Base-by-base conservation (phyloP, 2,329 filamentous ascomycete species). In the Neocatenulostroma microsporum region DNA sequence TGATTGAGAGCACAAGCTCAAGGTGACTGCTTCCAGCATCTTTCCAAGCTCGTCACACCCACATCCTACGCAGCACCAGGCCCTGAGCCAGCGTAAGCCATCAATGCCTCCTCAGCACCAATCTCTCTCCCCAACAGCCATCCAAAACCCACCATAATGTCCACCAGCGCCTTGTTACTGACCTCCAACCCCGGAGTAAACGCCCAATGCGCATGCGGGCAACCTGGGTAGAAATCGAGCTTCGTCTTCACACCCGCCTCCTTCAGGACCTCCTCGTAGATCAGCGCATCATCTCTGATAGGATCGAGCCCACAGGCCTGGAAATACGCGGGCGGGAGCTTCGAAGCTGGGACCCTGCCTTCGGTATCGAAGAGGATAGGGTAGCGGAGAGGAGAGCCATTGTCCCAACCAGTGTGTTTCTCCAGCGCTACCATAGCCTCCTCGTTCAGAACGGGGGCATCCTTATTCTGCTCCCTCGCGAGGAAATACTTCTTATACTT, bases 301-400 rank as follows among this genome's bases (percentile, higher is more conserved):
- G 65, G 65, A 47, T 76, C 73, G 39, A 68, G 41, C 9, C 71
- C 72, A 41, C 61, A 64, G 1, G 73, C 58, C 46, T 73, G 69
- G 1, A 76, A 54, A 48, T 72, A 75, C 0, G 66, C 61, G 2
- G 56, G 60, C 4, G 70, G 69, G 17, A 72, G 52, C 3, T 46
- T 57, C 3, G 45, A 42, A 32, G 64, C 55, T 1, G 47, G 42
- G 2, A 44, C 56, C 21, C 44, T 41, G 21, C 18, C 23, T 17
- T 27, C 21, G n/a, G n/a, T n/a, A n/a, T n/a, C n/a, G 29, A 47
- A 55, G 32, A 63, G 54, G 12, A 66, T 47, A 2, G 62, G 59
- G 8, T 54, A 58, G 25, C 46, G 46, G 11, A 49, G 37, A 3
- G 46, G 43, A 3, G 47, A 50, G 9, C 30, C 30, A 9, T 15